phyloP scores from a whole-genome alignment of 2,329 filamentous ascomycete species.

The Apiospora kogelbergensis region DNA sequence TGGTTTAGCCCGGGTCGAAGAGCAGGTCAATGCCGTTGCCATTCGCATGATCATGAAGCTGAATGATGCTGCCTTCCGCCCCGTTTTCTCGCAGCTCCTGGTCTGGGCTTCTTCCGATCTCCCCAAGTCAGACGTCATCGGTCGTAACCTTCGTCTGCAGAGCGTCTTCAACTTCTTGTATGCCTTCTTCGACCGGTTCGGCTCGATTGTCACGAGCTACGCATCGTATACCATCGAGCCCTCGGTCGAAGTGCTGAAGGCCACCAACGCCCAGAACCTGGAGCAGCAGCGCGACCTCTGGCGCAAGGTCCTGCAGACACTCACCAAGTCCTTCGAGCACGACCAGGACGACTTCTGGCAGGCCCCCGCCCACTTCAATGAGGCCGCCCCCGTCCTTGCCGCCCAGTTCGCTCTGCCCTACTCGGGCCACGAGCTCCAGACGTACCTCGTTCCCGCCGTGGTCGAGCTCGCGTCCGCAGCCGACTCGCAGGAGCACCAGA shows the following conservation, averaged over 20 bases:
- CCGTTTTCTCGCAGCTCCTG: constrained; percentile 82
- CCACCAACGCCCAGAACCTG: constrained; percentile 39
- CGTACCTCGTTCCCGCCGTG: constrained; percentile 70
- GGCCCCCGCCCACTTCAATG: constrained; percentile 79
- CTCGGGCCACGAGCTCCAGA: constrained; percentile 38
- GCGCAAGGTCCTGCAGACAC: constrained; percentile 66
- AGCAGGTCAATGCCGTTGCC: constrained; percentile 64
- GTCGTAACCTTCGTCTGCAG: constrained; percentile 63
- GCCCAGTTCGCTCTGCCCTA: constrained; percentile 59
- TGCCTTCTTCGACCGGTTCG: constrained; percentile 79
- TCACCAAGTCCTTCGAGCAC: constrained; percentile 77
- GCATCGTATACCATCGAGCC: constrained; percentile 81
- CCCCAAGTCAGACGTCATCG: constrained; percentile 60
- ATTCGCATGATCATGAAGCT: constrained; percentile 96
- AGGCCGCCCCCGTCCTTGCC: constrained; percentile 68
- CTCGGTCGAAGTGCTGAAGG: constrained; percentile 62
- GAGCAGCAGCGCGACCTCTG: constrained; percentile 62
- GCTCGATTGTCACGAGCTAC: constrained; percentile 93
- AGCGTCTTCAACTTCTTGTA: constrained; percentile 81
- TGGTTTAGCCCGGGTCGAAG: constrained; percentile 61
- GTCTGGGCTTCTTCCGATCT: constrained; percentile 71
- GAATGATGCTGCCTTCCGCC: constrained; percentile 90
- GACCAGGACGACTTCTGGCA: constrained; percentile 98
- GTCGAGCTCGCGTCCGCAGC: constrained; percentile 78
- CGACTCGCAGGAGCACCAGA: constrained; percentile 86